Base-by-base conservation (phyloP, 306 rosid species). In the Dryas octopetala region DNA sequence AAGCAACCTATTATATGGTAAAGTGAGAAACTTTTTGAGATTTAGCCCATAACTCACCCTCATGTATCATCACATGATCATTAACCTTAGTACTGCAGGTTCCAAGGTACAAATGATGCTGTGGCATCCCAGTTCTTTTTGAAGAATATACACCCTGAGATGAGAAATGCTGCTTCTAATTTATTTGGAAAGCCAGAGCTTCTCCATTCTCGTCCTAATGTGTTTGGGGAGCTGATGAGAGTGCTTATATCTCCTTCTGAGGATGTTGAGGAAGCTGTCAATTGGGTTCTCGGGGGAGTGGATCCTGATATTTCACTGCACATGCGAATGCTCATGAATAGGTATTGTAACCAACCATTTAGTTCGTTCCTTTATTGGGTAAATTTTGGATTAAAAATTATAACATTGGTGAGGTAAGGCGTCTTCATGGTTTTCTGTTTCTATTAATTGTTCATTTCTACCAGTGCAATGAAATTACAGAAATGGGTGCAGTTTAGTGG, bases 251-350 rank as follows among this genome's bases (percentile, higher is more conserved):
- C 91, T 73, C 98, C 98, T 76, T 81, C 97, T 48, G 80, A 85
- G 76, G 94, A 85, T 61, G 89, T 95, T 3, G 90, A 95, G 80
- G 91, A 88, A 76, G 97, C 97, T 26, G 92, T 95, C 23, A 78
- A 83, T 74, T 92, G 96, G 89, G 97, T 85, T 83, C 83, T 91
- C 69, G 86, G 87, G 67, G 87, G 83, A 79, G 86, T 67, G 62
- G 90, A 90, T 73, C 98, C 98, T 78, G 97, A 95, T 85, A 85
- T 95, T 75, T 65, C 97, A 9, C 77, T 95, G 88, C 98, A 95
- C 81, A 88, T 89, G 98, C 90, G 98, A 80, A 91, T 95, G 98
- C 95, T 91, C 71, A 87, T 86, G 91, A 95, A 90, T 74, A 89
- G 85, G 98, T 89, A 83, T 62, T 49, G 53, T 80, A 74, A 78